Evolutionary conservation across 2,329 filamentous ascomycete species (phyloP).

Genomic region (Hymenoscyphus fructigenus): DNA sequence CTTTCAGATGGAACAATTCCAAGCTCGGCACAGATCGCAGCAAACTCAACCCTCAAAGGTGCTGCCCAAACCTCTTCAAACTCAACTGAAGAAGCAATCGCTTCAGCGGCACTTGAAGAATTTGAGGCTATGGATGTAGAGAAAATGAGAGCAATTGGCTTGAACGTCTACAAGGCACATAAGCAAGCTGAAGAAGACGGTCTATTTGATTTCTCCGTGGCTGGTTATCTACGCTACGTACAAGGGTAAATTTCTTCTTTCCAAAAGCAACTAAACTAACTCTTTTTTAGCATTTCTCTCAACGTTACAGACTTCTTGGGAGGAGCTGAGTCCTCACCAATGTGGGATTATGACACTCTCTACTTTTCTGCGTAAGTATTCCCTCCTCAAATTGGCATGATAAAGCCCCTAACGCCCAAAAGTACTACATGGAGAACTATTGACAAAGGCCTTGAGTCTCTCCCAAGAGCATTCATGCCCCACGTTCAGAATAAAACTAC

Average conservation of each 20-base stretch:
- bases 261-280: conserved; percentile 24
- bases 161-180: conserved; percentile 28
- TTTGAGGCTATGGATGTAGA: conserved; percentile 17
- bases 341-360: conserved; percentile 29
- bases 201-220: conserved; percentile 68
- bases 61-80: conserved; percentile 22
- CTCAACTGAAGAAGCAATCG: conserved; percentile 18
- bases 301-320: conserved; percentile 11
- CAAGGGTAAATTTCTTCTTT: conserved; percentile 60
- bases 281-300: conserved; percentile 7
- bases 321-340: conserved; percentile 34
- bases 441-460: conserved; percentile 49
- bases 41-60: conserved; percentile 20
- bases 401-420: not conserved
- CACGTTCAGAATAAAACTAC: conserved; percentile 57
- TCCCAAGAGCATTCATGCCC: conserved; percentile 63
- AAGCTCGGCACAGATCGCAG: conserved; percentile 19
- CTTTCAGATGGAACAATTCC: conserved; percentile 24
- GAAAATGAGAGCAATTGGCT: conserved; percentile 52
- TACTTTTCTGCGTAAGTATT: conserved; percentile 25
- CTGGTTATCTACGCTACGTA: conserved; percentile 69
- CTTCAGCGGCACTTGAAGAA: conserved; percentile 15
- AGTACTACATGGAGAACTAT: conserved; percentile 27
- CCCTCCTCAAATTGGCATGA: too few relatives aligned
- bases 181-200: conserved; percentile 62